Conservation (phyloP, 305 asterid genomes). For the Rubia peregrina region DNA sequence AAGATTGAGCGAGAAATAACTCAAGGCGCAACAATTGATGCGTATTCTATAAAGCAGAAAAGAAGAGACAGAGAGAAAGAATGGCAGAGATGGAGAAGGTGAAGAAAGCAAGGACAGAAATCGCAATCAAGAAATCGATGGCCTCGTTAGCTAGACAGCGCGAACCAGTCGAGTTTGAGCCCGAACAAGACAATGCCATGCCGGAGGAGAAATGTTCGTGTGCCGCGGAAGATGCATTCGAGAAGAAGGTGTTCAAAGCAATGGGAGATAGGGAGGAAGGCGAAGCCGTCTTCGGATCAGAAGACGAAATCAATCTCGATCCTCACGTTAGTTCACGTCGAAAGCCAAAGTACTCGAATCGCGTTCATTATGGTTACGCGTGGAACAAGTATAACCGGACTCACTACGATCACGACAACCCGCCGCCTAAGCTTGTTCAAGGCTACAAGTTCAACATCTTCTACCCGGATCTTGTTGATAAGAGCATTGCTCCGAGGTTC, state of each 20-base stretch:
- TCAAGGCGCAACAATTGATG: conserved; percentile 65
- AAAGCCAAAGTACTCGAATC: conserved; percentile 66
- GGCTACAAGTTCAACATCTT: conserved; percentile 77
- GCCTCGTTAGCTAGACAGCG: conserved; percentile 79
- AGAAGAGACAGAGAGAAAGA: conserved; percentile 66
- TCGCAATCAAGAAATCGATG: conserved; percentile 88
- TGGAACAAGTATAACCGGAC: conserved; percentile 82
- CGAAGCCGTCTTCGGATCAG: conserved; percentile 76
- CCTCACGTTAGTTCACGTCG: conserved; percentile 11
- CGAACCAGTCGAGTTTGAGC: conserved; percentile 86
- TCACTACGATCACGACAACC: conserved; percentile 72
- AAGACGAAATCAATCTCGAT: conserved; percentile 56
- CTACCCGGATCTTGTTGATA: conserved; percentile 69
- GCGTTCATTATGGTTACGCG: conserved; percentile 71
- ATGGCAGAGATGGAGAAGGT: conserved; percentile 85
- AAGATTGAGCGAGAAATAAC: conserved; percentile 67
- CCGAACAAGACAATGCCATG: conserved; percentile 64
- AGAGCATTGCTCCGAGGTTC: conserved; percentile 50
- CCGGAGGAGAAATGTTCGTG: conserved; percentile 56
- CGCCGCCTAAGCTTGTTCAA: conserved; percentile 76
- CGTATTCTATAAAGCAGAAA: conserved; percentile 68
- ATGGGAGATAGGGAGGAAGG: conserved; percentile 97
- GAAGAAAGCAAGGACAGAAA: conserved; percentile 81
- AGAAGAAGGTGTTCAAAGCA: conserved; percentile 59
- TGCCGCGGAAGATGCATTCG: conserved; percentile 44